A percentile compares a stretch with the other conserved stretches of the same genome.
phyloP scores from a whole-genome alignment of 192 early-diverging fungal genomes.

The Backusella sp. region DNA sequence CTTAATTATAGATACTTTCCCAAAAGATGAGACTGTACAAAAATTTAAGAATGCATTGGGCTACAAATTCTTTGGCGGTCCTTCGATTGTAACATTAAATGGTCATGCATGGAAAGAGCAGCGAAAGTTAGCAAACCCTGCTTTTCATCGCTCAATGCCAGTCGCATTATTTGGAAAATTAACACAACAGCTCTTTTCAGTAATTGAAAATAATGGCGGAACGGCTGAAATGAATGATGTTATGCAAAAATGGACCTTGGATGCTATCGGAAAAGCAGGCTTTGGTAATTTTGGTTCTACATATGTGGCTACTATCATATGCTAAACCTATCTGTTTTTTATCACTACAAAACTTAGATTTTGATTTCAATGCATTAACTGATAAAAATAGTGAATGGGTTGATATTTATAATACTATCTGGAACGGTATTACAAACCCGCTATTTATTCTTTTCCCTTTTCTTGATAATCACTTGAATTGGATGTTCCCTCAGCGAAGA shows the following conservation, averaged over 20 bases:
- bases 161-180: conserved; percentile 11
- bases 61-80: not conserved
- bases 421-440: not conserved
- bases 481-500: not conserved
- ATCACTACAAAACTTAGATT: not conserved
- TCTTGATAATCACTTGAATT: conserved; percentile 13
- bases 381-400: conserved; percentile 4
- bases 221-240: not conserved
- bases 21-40: too few relatives aligned
- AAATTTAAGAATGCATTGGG: not conserved
- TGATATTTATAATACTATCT: not conserved
- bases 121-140: conserved; percentile 23
- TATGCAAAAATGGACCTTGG: not conserved
- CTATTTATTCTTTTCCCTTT: not conserved
- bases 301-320: not conserved
- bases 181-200: not conserved
- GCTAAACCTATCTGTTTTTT: not conserved
- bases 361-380: conserved; percentile 11
- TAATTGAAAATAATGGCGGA: not conserved
- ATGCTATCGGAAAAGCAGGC: not conserved
- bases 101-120: conserved; percentile 5
- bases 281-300: not conserved
- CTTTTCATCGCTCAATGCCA: conserved; percentile 18
- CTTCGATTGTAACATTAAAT: not conserved
- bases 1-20: too few relatives aligned